phyloP scores from a whole-genome alignment of 2,329 filamentous ascomycete species.

The Didymella pomorum region DNA sequence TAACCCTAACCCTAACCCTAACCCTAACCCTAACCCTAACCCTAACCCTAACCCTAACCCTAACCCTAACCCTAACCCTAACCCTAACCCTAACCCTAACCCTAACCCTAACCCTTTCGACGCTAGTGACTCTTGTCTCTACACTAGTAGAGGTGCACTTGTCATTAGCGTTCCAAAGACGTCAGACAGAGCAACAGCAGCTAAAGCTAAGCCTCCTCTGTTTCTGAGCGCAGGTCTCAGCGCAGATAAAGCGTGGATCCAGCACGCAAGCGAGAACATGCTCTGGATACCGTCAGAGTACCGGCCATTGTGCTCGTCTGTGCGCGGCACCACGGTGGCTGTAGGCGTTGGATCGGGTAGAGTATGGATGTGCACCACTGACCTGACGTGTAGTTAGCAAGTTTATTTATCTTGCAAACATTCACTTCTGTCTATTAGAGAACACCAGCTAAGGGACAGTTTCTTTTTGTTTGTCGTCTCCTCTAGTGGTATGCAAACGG shows the following conservation, averaged over 20 bases:
- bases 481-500: too few relatives aligned
- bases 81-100: too few relatives aligned
- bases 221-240: neutral
- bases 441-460: neutral
- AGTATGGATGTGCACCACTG: neutral
- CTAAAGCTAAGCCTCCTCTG: neutral
- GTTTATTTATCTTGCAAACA: neutral
- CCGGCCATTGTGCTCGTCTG: constrained; percentile 3
- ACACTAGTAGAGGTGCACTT: too few relatives aligned
- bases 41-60: too few relatives aligned
- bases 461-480: neutral
- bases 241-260: neutral
- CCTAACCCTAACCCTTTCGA: too few relatives aligned
- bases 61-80: too few relatives aligned
- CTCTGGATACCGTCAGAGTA: constrained; percentile 8
- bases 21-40: too few relatives aligned
- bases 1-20: too few relatives aligned
- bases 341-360: neutral
- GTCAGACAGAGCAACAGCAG: too few relatives aligned
- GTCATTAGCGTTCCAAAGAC: too few relatives aligned
- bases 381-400: too few relatives aligned
- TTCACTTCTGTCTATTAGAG: neutral
- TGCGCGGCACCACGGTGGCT: neutral
- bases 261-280: neutral
- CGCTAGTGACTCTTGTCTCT: too few relatives aligned